Conservation (phyloP, 225 moss, liverwort and hornwort species). For the Marchantia paleacea region DNA sequence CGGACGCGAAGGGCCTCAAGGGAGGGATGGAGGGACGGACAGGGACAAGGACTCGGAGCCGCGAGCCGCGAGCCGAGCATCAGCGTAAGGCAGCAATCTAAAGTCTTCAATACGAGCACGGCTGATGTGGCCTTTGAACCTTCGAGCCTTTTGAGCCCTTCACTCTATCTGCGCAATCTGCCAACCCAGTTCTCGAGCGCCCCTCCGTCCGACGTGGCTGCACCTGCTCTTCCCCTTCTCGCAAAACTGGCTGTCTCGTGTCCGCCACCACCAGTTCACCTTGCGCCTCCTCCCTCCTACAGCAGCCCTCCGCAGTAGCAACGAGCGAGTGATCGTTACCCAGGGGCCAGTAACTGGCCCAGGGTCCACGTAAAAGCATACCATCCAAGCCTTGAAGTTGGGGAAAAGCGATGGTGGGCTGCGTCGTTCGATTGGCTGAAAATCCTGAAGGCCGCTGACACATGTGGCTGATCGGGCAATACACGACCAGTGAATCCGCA, state of each 20-base stretch:
- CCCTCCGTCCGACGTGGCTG: conserved; percentile 7
- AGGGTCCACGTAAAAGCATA: conserved; percentile 3
- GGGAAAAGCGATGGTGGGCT: background rate
- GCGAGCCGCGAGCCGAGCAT: no score
- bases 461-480: background rate
- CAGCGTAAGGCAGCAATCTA: no score
- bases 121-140: no score
- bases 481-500: background rate
- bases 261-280: background rate
- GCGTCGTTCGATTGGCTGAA: background rate
- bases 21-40: background rate
- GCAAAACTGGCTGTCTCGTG: background rate
- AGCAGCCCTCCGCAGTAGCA: background rate
- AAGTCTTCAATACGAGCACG: no score
- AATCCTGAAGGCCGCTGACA: background rate
- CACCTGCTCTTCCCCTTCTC: background rate
- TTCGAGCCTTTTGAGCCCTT: no score
- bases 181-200: background rate
- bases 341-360: background rate
- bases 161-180: conserved; percentile 14
- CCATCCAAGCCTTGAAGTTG: background rate
- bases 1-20: background rate
- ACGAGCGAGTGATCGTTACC: background rate
- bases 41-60: no score
- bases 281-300: background rate